Base-by-base conservation (phyloP, 495 filamentous ascomycete species). In the Aspergillus diversus region DNA sequence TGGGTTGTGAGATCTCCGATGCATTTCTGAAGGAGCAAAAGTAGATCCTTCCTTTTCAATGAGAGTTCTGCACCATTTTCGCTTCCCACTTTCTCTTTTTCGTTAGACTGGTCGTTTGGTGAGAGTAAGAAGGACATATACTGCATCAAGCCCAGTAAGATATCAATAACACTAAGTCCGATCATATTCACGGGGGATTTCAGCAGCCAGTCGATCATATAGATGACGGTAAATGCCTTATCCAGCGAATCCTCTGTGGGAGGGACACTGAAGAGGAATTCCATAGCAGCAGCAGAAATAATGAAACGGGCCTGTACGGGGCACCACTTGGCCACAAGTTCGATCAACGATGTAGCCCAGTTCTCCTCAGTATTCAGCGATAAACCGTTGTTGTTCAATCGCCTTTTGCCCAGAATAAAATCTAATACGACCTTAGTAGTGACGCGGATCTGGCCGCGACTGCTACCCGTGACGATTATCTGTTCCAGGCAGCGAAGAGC, bases 241-340 rank as follows among this genome's bases (percentile, higher is more conserved):
- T 83, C 81, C 54, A 96, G 63, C 17, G 86, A 84, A 9, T 88
- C 83, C 69, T 92, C 89, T 13, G 77, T 81, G 12, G 92, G 76
- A 3, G 85, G 83, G 11, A 84, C 87, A 32, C 82, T 80, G 15
- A 89, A 75, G 43, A 97, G 76, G 5, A 81, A 83, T 50, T 96
- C 93, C 80, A 94, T 89, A 13, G 90, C 82, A 0, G 89, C 89
- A 42, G 93, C 84, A 48, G 96, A 77, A 55, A 97, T 93, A 34
- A 93, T 84, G 78, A 92, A 97, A 34, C 93, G 91, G 70, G 95
- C 90, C 64, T 96, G 92, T 8, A 97, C 93, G 0, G 93, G 92
- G 33, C 92, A 89, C 92, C 92, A 96, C 57, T 87, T 84, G 50
- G 89, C 86, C 33, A 89, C 82, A 63, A 92, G 79, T 66, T 90